A percentile compares a stretch with the other conserved stretches of the same genome.
phyloP scores from a whole-genome alignment of 2,329 filamentous ascomycete species.

The Monosporascus ibericus region DNA sequence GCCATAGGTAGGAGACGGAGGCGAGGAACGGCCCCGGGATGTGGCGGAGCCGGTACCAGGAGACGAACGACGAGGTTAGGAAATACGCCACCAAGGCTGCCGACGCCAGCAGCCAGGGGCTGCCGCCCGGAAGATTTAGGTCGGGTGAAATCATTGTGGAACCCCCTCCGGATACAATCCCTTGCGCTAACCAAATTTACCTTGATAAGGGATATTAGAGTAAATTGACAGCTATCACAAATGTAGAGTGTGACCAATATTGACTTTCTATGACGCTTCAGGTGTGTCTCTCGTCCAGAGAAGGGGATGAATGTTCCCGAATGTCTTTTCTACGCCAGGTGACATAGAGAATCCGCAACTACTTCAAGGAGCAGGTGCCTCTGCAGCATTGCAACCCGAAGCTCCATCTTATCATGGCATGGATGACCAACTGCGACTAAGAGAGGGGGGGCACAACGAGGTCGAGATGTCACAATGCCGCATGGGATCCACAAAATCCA shows the following conservation, averaged over 20 bases:
- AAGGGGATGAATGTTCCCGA: no score
- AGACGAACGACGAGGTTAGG: not conserved
- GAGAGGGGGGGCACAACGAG: not conserved
- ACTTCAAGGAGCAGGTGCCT: not conserved
- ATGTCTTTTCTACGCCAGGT: not conserved
- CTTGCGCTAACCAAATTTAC: no score
- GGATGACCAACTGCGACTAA: not conserved
- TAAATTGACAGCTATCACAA: no score
- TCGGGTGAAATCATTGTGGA: not conserved
- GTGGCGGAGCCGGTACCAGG: slow-evolving; percentile 5
- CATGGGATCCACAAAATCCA: not conserved
- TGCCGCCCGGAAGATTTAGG: not conserved
- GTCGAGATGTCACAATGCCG: not conserved
- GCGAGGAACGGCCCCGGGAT: slow-evolving; percentile 1
- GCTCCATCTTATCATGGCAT: not conserved
- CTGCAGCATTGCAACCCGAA: not conserved
- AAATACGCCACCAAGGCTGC: not conserved
- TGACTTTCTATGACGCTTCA: no score
- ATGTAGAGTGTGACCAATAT: no score
- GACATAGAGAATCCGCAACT: not conserved
- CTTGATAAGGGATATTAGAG: no score
- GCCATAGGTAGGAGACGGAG: slow-evolving; percentile 1
- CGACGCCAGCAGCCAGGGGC: not conserved
- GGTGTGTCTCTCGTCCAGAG: no score
- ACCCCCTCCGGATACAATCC: not conserved